phyloP scores from a whole-genome alignment of 1,284 basidiomycete genomes.

The Cutaneotrichosporon cavernicola region DNA sequence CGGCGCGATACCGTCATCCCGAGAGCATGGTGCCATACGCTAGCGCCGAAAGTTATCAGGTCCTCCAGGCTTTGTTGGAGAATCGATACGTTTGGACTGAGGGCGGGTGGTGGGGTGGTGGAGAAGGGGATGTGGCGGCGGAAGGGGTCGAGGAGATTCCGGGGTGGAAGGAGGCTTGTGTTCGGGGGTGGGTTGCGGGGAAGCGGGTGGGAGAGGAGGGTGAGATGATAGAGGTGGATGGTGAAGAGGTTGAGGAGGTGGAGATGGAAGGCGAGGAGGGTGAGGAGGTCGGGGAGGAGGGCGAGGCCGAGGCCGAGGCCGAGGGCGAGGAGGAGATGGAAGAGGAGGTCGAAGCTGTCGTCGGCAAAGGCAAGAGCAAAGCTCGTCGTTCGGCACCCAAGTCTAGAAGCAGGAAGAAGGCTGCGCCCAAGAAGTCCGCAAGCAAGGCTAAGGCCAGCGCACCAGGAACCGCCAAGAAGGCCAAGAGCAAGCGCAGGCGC shows the following conservation, averaged over 20 bases:
- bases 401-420: conserved; percentile 5
- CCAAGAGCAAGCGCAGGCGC: conserved; percentile 10
- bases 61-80: conserved; percentile 42
- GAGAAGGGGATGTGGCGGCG: conserved; percentile 41
- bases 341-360: conserved; percentile 3
- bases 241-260: conserved; percentile 20
- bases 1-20: conserved; percentile 56
- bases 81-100: conserved; percentile 40
- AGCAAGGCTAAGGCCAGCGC: conserved; percentile 3
- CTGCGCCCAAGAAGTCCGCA: not conserved
- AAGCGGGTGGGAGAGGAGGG: conserved; percentile 20
- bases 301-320: conserved; percentile 4
- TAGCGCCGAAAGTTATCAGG: conserved; percentile 48
- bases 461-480: conserved; percentile 5
- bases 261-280: conserved; percentile 22
- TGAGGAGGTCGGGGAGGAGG: conserved; percentile 10
- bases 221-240: conserved; percentile 18
- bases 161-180: conserved; percentile 40
- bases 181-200: conserved; percentile 41
- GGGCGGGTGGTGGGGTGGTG: conserved; percentile 41
- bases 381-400: not conserved
- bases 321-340: conserved; percentile 10
- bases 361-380: conserved; percentile 6
- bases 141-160: conserved; percentile 38
- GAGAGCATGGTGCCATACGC: conserved; percentile 54